Percentiles rank a stretch among this genome's conserved stretches.
phyloP scores from a whole-genome alignment of 305 asterid species.

The Fraxinus floribunda region DNA sequence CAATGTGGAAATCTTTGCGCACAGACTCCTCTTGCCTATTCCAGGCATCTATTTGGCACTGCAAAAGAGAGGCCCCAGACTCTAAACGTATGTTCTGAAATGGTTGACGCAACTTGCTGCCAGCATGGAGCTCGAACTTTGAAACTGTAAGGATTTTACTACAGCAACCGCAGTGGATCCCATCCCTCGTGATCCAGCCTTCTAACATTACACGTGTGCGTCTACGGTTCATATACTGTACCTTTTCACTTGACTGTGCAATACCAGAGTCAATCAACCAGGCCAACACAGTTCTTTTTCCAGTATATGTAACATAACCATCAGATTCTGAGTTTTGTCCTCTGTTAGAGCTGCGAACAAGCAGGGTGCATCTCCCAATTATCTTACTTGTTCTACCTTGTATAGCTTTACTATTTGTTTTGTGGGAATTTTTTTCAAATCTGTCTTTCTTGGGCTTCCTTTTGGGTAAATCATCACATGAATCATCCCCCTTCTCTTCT shows the following conservation, averaged over 20 bases:
- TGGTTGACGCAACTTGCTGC: constrained; percentile 87
- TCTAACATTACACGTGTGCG: constrained; percentile 73
- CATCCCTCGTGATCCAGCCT: constrained; percentile 96
- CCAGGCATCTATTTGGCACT: constrained; percentile 94
- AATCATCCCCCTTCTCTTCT: constrained; percentile 38
- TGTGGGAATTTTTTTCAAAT: constrained; percentile 27
- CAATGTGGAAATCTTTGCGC: constrained; percentile 48
- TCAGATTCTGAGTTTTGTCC: constrained; percentile 58
- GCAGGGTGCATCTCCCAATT: constrained; percentile 82
- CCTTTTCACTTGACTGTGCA: constrained; percentile 68
- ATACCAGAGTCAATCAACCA: constrained; percentile 61
- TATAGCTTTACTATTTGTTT: constrained; percentile 30
- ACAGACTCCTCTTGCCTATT: constrained; percentile 73
- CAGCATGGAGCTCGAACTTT: constrained; percentile 97
- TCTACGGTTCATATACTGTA: constrained; percentile 84
- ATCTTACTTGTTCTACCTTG: constrained; percentile 70
- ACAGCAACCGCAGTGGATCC: constrained; percentile 96
- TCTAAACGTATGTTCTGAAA: constrained; percentile 71
- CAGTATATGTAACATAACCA: constrained; percentile 70
- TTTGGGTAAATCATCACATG: constrained; percentile 30
- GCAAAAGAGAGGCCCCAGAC: constrained; percentile 79
- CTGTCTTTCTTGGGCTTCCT: constrained; percentile 29
- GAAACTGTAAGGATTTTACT: constrained; percentile 90
- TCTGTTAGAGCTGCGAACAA: constrained; percentile 66
- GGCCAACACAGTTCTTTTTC: constrained; percentile 81